Evolutionary conservation across 176 grass and related monocot species (phyloP).

Genomic region (Urochloa ruziziensis): DNA sequence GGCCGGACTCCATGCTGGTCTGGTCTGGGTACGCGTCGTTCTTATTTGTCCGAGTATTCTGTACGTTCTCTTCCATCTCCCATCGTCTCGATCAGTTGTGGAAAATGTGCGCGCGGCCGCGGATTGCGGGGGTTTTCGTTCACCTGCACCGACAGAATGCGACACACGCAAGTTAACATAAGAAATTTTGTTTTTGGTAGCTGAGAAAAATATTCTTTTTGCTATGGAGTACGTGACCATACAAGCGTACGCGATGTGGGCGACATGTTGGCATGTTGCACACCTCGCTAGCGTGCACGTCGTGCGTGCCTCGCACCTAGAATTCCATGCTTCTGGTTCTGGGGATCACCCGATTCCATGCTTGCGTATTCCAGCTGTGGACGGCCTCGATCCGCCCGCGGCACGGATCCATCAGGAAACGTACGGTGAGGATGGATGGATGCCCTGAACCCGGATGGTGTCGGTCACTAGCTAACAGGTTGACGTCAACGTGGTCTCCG

Average conservation of each 20-base stretch:
- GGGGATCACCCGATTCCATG: neutral
- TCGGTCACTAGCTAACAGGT: neutral
- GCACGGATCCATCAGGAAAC: too few species aligned
- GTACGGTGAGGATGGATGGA: neutral
- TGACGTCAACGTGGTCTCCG: neutral
- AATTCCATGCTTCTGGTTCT: neutral
- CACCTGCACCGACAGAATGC: slow-evolving; percentile 33
- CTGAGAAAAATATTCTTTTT: neutral
- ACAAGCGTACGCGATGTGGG: neutral
- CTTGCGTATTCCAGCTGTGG: neutral
- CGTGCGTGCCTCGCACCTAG: slow-evolving; percentile 1
- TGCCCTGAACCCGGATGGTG: neutral
- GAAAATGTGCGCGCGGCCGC: slow-evolving; percentile 26
- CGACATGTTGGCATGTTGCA: slow-evolving; percentile 24
- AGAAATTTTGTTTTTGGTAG: neutral
- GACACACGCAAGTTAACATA: neutral
- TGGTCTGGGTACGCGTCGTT: neutral
- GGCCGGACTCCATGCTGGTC: too few species aligned
- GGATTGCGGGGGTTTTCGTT: slow-evolving; percentile 2
- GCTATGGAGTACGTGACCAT: too few species aligned
- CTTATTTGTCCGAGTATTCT: neutral
- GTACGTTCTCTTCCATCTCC: too few species aligned
- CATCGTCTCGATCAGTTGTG: slow-evolving; percentile 2
- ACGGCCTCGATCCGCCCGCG: neutral
- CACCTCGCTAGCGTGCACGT: neutral